Evolutionary conservation across 495 filamentous ascomycete genomes (phyloP), one percentile per base, ranked within the genome.

Genomic region (Penicillium turbatum): DNA sequence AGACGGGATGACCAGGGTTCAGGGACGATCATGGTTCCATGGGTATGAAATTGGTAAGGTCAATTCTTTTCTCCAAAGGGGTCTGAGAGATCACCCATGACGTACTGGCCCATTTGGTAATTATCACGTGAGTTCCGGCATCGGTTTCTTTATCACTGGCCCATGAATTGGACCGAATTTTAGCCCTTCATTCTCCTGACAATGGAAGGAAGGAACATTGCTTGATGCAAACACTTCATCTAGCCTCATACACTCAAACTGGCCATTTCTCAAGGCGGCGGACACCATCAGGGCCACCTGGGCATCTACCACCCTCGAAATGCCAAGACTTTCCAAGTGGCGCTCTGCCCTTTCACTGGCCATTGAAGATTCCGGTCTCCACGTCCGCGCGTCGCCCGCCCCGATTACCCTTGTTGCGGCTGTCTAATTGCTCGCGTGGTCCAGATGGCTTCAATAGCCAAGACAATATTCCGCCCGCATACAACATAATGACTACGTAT

Each of bases 381-480:
- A 65, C 59, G 54, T 65, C 62, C 62, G 51, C 59, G 59, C 62
- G 62, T 65, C 62, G 29, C 37, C 43, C 21, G 43, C 12, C 17
- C 32, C 32, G 43, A 52, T 37, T 36, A 13, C 56, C 56, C 51
- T 29, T 21, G 32, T 24, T 31, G 24, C 17, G 11, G 43, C 27
- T 13, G 29, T 48, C 51, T 26, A 15, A 54, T 29, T 32, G 42
- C 27, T 45, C 29, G 26, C 26, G 27, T 24, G 32, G 41, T 40
- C 19, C 19, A 47, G 17, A 46, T 32, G 27, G 16, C 30, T 15
- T 34, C 8, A 5, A 16, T 15, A 47, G 34, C 35, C 38, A 41
- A 51, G 54, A 11, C 47, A 24, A 40, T 42, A 45, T 12, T 36
- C 26, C 27, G 43, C 49, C 36, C 38, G n/a, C n/a, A n/a, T n/a